Evolutionary conservation across 768 basidiomycete species (phyloP), one percentile per base, ranked within the genome.

Genomic region (Tephrocybe sp.): DNA sequence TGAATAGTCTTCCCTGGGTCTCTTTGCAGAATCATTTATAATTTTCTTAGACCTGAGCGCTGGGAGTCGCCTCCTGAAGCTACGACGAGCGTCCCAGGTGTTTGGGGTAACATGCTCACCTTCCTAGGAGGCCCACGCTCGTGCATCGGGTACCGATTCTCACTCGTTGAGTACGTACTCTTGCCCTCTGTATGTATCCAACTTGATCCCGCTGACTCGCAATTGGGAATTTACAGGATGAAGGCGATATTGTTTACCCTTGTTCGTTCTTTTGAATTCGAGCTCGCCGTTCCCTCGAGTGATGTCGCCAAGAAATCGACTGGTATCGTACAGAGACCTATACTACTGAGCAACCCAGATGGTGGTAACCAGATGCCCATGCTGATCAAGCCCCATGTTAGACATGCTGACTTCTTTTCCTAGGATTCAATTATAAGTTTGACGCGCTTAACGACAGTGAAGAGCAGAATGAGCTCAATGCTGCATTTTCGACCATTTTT

Each of bases 121-220:
- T 88, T 88, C 72, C 55, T 83, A 1, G 82, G 81, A 22, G 86
- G 86, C 5, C 79, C 82, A 10, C 73, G 75, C 15, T 74, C 82
- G 1, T 88, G 85, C 52, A 85, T 86, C 33, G 83, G 84, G 0
- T 86, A 78, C 58, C 75, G 80, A 3, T 86, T 86, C 61, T 71
- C 85, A 11, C 62, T 86, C 16, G 63, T 74, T 25, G 78, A 79
- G 78, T 78, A 39, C 45, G 76, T 7, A n/a, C 12, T 21, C 13
- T 16, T 22, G 15, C 21, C 21, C 10, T 27, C 11, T 15, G 33
- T 34, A 10, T n/a, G n/a, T n/a, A n/a, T n/a, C n/a, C n/a, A n/a
- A n/a, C n/a, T 4, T 16, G 3, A 18, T 16, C 5, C 19, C 30
- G 9, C 25, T 23, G n/a, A 5, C 52, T 3, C 42, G 31, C 15